phyloP scores from a whole-genome alignment of 495 filamentous ascomycete species.

The Penicillium alfredii region DNA sequence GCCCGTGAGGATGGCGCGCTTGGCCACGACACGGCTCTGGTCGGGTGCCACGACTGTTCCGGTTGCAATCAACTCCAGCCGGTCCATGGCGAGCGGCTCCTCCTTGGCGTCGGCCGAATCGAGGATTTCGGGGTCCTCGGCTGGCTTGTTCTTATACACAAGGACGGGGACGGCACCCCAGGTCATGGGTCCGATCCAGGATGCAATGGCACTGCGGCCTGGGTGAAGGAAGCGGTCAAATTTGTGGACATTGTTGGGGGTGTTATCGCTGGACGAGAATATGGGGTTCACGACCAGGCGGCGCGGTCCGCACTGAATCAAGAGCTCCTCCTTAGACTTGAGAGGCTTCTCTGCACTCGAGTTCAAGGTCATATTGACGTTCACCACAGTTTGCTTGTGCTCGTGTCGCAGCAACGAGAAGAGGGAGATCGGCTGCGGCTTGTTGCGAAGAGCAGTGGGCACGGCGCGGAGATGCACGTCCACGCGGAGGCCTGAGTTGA shows the following conservation, averaged over 20 bases:
- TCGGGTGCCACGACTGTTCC: slow-evolving; percentile 80
- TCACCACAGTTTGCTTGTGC: slow-evolving; percentile 82
- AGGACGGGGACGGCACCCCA: slow-evolving; percentile 89
- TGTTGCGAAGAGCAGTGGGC: slow-evolving; percentile 51
- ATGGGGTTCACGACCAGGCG: slow-evolving; percentile 82
- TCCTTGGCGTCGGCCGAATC: slow-evolving; percentile 29
- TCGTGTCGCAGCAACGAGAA: slow-evolving; percentile 90
- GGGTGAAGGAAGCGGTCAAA: slow-evolving; percentile 91
- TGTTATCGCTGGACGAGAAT: slow-evolving; percentile 76
- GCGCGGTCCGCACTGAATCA: slow-evolving; percentile 83
- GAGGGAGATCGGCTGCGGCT: slow-evolving; percentile 57
- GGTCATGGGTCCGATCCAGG: slow-evolving; percentile 81
- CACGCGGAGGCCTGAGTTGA: slow-evolving; percentile 75
- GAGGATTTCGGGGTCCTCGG: slow-evolving; percentile 36
- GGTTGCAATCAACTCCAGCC: slow-evolving; percentile 68
- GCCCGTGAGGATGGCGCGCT: slow-evolving; percentile 88
- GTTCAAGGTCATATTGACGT: slow-evolving; percentile 76
- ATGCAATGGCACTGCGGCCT: slow-evolving; percentile 82
- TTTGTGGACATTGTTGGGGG: slow-evolving; percentile 93
- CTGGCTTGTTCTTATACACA: slow-evolving; percentile 63
- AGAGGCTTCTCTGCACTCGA: slow-evolving; percentile 65
- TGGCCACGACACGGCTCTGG: slow-evolving; percentile 76
- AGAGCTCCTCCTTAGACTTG: slow-evolving; percentile 82
- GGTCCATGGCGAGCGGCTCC: slow-evolving; percentile 24
- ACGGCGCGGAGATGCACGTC: slow-evolving; percentile 72